Percentiles rank a stretch among this genome's conserved stretches.
Evolutionary conservation across 345 rosid genomes (phyloP).

Genomic region (Eucalyptus pauciflora): DNA sequence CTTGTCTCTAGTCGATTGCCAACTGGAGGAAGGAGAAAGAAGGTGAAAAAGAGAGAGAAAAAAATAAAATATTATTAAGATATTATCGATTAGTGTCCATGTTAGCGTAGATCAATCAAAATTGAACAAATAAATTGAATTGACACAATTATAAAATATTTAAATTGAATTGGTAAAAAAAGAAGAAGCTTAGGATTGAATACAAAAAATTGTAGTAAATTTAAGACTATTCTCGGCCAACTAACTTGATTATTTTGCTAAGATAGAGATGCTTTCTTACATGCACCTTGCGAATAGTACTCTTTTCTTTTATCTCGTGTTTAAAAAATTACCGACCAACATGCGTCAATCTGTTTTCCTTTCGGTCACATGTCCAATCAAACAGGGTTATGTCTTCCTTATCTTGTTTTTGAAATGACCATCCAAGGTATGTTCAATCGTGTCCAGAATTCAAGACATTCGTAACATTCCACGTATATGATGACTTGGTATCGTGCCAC

Average conservation of each 20-base stretch:
- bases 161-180: too few relatives aligned
- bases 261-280: not conserved
- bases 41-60: too few relatives aligned
- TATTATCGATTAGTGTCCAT: fast-evolving
- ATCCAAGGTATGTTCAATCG: not conserved
- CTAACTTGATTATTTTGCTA: not conserved
- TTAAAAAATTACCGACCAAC: not conserved
- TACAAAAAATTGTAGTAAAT: too few relatives aligned
- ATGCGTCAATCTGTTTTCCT: not conserved
- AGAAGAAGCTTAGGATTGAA: too few relatives aligned
- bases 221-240: not conserved
- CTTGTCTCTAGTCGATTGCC: fast-evolving
- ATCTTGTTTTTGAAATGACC: not conserved
- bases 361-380: not conserved
- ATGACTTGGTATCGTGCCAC: not conserved
- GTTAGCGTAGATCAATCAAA: fast-evolving
- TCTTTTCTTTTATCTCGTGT: not conserved
- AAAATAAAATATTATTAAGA: too few relatives aligned
- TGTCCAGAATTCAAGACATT: not conserved
- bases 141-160: fast-evolving
- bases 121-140: fast-evolving
- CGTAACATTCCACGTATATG: not conserved
- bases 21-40: fast-evolving
- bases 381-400: not conserved
- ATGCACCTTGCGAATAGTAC: not conserved